Evolutionary conservation across 257 asterid species (phyloP).

Genomic region (Lycium ferocissimum): DNA sequence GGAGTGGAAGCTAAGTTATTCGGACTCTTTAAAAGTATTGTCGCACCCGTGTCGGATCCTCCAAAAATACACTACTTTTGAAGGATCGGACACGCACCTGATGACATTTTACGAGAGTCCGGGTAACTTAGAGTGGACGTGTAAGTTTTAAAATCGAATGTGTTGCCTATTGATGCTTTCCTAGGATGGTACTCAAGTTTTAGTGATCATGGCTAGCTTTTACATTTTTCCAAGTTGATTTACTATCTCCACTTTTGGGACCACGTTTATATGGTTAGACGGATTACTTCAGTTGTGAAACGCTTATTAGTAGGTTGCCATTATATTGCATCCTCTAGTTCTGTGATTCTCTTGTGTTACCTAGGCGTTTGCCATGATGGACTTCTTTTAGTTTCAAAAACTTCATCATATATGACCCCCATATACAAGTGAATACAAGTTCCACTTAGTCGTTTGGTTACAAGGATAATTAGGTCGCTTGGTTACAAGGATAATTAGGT

Average conservation of each 20-base stretch:
- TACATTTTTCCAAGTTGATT: neutral
- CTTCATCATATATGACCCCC: neutral
- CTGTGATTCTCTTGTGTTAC: neutral
- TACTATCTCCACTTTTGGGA: neutral
- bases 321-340: neutral
- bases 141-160: neutral
- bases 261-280: neutral
- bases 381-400: neutral
- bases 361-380: neutral
- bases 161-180: neutral
- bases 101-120: too few relatives aligned
- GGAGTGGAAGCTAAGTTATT: neutral
- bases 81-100: too few relatives aligned
- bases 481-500: too few relatives aligned
- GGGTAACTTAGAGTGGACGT: too few relatives aligned
- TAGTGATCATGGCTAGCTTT: neutral
- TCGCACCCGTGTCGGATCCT: too few relatives aligned
- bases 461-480: too few relatives aligned
- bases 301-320: neutral
- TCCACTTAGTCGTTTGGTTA: neutral
- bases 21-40: too few relatives aligned
- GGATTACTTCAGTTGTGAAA: conserved; percentile 18
- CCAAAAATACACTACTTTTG: too few relatives aligned
- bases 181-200: neutral
- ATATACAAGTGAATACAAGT: too few relatives aligned